These are phyloP conservation scores for Talaromyces albobiverticillius DNA, from an alignment of 2,329 filamentous ascomycete genomes.

Conservation along the genomic window DNA sequence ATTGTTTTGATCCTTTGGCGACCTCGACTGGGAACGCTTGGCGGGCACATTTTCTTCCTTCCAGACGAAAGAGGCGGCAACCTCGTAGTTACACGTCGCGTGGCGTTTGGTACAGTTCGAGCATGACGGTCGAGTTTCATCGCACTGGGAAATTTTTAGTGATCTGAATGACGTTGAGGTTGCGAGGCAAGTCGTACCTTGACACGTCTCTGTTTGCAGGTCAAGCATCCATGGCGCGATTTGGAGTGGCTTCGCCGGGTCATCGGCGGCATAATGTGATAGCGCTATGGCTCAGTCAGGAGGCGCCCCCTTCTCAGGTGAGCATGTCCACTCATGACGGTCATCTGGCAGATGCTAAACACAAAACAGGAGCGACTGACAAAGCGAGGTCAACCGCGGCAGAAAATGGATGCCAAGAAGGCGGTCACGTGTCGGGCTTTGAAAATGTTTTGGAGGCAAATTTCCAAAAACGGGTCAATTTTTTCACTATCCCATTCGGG, in stretches of 20 bases:
- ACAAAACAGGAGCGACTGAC: too few relatives aligned
- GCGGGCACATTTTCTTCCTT: background rate
- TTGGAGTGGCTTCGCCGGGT: slow-evolving; percentile 26
- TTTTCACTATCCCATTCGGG: too few relatives aligned
- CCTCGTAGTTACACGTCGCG: slow-evolving; percentile 20
- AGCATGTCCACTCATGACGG: background rate
- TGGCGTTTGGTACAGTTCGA: slow-evolving; percentile 24
- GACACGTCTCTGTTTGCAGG: slow-evolving; percentile 24
- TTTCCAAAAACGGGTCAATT: too few relatives aligned
- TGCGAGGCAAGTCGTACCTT: slow-evolving; percentile 19
- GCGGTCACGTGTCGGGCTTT: too few relatives aligned
- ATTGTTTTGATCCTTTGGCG: background rate
- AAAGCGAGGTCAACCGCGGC: too few relatives aligned
- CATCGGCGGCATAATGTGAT: slow-evolving; percentile 15
- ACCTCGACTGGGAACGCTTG: background rate
- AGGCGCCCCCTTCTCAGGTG: background rate
- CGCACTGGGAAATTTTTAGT: slow-evolving; percentile 19
- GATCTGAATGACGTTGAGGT: background rate
- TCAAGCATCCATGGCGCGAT: slow-evolving; percentile 26
- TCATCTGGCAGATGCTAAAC: too few relatives aligned
- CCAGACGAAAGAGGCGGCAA: slow-evolving; percentile 9
- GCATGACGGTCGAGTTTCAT: slow-evolving; percentile 24
- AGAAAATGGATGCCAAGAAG: too few relatives aligned
- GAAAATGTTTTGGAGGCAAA: too few relatives aligned
- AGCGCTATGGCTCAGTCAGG: background rate